phyloP scores from a whole-genome alignment of 2,329 filamentous ascomycete species.

The Colletotrichum sp. region DNA sequence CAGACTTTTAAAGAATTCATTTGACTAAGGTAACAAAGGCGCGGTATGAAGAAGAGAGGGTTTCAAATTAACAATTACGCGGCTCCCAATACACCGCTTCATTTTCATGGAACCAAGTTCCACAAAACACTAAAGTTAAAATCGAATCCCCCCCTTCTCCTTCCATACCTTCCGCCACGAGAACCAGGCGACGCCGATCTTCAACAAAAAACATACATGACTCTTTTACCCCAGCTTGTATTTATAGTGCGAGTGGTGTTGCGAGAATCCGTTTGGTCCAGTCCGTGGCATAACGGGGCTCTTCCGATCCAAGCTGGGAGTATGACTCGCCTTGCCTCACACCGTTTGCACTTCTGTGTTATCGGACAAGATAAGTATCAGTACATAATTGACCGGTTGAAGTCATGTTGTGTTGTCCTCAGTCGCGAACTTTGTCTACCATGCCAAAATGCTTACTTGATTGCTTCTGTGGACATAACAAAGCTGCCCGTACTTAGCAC shows the following conservation, averaged over 20 bases:
- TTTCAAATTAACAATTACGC: background rate
- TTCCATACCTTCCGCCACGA: background rate
- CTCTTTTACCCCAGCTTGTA: background rate
- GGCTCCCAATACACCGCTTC: background rate
- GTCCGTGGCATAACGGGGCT: background rate
- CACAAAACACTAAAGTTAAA: background rate
- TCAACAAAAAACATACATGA: background rate
- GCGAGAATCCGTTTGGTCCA: background rate
- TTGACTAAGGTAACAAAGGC: background rate
- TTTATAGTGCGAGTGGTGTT: background rate
- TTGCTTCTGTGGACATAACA: background rate
- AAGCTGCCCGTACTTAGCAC: background rate
- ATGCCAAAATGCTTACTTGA: background rate
- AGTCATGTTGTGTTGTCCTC: background rate
- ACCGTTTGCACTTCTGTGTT: background rate
- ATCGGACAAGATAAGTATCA: background rate
- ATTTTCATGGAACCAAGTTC: background rate
- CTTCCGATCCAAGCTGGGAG: background rate
- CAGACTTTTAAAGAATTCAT: background rate
- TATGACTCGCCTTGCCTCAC: background rate
- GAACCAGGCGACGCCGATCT: background rate
- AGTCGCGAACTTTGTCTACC: background rate
- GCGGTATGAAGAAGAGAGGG: background rate
- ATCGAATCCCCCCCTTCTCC: background rate
- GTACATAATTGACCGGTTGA: background rate